phyloP scores from a whole-genome alignment of 345 rosid genomes.

The Eucalyptus curtisii region DNA sequence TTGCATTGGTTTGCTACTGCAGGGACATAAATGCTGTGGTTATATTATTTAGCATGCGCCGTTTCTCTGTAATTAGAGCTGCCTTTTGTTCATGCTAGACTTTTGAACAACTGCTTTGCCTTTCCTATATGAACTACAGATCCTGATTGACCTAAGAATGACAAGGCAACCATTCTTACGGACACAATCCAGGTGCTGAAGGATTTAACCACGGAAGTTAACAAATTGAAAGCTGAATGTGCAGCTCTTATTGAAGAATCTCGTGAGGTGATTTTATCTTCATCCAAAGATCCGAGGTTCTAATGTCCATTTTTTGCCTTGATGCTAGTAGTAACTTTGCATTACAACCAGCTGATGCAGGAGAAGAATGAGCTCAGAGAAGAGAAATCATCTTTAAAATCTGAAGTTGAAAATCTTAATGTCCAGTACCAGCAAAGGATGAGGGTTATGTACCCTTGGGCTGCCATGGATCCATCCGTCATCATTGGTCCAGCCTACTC shows the following conservation, averaged over 20 bases:
- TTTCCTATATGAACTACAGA: slow-evolving; percentile 18
- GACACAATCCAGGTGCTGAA: slow-evolving; percentile 49
- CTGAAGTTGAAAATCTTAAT: slow-evolving; percentile 55
- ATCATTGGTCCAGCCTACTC: slow-evolving; percentile 38
- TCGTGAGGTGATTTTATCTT: slow-evolving; percentile 31
- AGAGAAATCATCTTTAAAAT: slow-evolving; percentile 55
- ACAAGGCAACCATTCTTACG: slow-evolving; percentile 48
- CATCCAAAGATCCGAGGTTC: background rate
- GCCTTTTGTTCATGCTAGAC: background rate
- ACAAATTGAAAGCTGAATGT: slow-evolving; percentile 35
- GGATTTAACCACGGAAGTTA: slow-evolving; percentile 55
- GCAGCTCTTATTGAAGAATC: slow-evolving; percentile 60
- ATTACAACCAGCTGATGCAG: slow-evolving; percentile 38
- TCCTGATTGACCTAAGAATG: slow-evolving; percentile 65
- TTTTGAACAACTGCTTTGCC: background rate
- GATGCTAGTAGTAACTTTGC: background rate
- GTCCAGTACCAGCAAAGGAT: slow-evolving; percentile 54
- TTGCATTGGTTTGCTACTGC: no score
- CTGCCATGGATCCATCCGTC: slow-evolving; percentile 34
- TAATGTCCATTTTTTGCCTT: background rate
- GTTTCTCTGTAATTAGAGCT: background rate
- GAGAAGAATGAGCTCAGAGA: slow-evolving; percentile 71
- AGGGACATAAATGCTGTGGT: no score
- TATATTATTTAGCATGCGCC: background rate
- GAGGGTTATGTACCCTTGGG: slow-evolving; percentile 52